These are phyloP conservation scores for Isoetes taiwanensis DNA, from an alignment of 75 land plant species.

Conservation along the genomic window DNA sequence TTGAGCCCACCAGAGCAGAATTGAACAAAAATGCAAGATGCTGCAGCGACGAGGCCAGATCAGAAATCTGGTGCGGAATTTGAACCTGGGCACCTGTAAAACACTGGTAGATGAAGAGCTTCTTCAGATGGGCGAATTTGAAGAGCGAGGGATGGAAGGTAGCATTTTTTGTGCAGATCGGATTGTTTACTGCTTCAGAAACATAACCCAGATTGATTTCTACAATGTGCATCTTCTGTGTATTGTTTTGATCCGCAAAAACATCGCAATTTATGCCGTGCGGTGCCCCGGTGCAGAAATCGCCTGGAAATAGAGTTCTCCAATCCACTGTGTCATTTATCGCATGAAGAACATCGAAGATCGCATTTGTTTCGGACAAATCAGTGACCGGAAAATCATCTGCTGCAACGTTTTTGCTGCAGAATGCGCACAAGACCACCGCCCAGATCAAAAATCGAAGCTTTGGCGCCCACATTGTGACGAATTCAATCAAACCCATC, in stretches of 20 bases:
- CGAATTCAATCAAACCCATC: too few species aligned
- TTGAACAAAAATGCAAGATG: neutral
- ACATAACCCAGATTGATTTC: constrained; percentile 1
- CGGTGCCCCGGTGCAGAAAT: neutral
- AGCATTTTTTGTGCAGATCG: neutral
- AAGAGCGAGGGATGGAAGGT: neutral
- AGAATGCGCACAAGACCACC: too few species aligned
- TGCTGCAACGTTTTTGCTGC: too few species aligned
- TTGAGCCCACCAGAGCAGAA: neutral
- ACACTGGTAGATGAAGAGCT: constrained; percentile 8
- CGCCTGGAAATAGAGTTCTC: constrained; percentile 1
- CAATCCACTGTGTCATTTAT: neutral
- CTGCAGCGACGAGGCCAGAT: neutral
- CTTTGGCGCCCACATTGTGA: too few species aligned
- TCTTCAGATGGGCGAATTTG: neutral
- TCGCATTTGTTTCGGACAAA: neutral
- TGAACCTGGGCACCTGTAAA: neutral
- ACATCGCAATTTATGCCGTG: too few species aligned
- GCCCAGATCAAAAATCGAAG: too few species aligned
- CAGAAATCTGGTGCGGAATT: neutral
- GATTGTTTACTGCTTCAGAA: neutral
- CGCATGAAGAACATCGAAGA: neutral
- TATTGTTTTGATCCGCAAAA: too few species aligned
- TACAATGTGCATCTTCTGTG: too few species aligned
- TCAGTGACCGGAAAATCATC: constrained; percentile 1